These are phyloP conservation scores for Tarenaya hassleriana DNA, from an alignment of 345 rosid species.

Conservation along the genomic window DNA sequence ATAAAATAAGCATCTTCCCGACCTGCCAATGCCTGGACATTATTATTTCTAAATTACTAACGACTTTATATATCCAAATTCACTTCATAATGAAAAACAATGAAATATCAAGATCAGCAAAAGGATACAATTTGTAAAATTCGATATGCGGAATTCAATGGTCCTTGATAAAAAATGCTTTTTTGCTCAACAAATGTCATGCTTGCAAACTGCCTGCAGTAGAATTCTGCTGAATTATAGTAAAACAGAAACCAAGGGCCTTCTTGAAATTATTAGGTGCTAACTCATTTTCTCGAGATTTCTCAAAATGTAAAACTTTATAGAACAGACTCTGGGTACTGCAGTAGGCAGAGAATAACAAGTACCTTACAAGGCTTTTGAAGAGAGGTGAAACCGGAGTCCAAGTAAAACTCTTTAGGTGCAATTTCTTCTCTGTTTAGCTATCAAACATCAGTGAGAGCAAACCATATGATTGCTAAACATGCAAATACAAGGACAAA, in stretches of 20 bases:
- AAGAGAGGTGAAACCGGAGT: constrained; percentile 50
- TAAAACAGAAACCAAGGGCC: too few relatives aligned
- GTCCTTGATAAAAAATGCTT: too few relatives aligned
- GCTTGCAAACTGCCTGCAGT: too few relatives aligned
- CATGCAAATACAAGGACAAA: not conserved
- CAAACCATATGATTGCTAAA: constrained; percentile 11
- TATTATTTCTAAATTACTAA: constrained; percentile 53
- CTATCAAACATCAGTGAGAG: constrained; percentile 18
- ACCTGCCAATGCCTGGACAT: constrained; percentile 91
- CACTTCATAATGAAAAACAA: not conserved
- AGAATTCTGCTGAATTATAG: too few relatives aligned
- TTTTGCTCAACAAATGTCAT: too few relatives aligned
- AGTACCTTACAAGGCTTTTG: constrained; percentile 59
- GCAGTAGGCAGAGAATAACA: not conserved
- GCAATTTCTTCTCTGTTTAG: constrained; percentile 46
- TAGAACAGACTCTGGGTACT: constrained; percentile 1
- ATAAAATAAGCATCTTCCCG: constrained; percentile 71
- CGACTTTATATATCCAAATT: constrained; percentile 6
- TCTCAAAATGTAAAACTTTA: not conserved
- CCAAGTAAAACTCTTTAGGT: constrained; percentile 34
- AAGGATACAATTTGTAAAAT: too few relatives aligned
- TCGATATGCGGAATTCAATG: too few relatives aligned
- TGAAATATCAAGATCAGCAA: not conserved
- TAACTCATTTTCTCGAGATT: not conserved
- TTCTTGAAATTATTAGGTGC: not conserved